Evolutionary conservation across 2,329 filamentous ascomycete species (phyloP).

Genomic region (Colletotrichum tamarilloi): DNA sequence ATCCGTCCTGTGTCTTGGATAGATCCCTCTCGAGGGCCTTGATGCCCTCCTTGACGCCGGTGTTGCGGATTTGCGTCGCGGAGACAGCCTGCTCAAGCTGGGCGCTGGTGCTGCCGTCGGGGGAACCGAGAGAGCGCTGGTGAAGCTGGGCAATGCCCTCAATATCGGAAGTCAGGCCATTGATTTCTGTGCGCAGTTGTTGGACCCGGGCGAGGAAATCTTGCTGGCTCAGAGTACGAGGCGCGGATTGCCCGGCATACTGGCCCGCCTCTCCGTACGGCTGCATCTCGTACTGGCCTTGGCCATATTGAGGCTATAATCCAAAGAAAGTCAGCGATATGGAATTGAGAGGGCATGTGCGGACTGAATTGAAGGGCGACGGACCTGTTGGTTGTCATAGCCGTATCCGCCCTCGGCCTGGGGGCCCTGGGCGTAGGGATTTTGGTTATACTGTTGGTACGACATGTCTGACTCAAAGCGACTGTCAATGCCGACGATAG

Average conservation of each 20-base stretch:
- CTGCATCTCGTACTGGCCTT: constrained; percentile 66
- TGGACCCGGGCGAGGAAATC: constrained; percentile 78
- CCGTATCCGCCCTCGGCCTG: constrained; percentile 59
- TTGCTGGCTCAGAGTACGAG: constrained; percentile 63
- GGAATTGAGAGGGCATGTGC: neutral
- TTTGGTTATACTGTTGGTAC: constrained; percentile 71
- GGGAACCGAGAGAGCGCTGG: constrained; percentile 76
- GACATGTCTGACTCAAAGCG: constrained; percentile 59
- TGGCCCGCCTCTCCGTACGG: constrained; percentile 54
- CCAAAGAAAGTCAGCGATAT: neutral
- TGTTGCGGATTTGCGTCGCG: constrained; percentile 78
- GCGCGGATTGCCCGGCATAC: constrained; percentile 38
- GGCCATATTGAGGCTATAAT: constrained; percentile 38
- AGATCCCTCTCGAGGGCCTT: constrained; percentile 79
- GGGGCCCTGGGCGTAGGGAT: constrained; percentile 71
- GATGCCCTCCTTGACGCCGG: constrained; percentile 82
- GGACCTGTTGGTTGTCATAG: constrained; percentile 54
- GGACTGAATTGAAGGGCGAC: constrained; percentile 36
- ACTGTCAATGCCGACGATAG: neutral
- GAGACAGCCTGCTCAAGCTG: constrained; percentile 76
- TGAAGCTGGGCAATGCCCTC: constrained; percentile 76
- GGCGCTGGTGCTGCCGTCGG: constrained; percentile 65
- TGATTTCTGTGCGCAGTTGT: constrained; percentile 75
- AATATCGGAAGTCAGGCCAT: constrained; percentile 73
- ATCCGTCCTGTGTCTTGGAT: constrained; percentile 68